These are phyloP conservation scores for Hanseniaspora singularis DNA, from an alignment of 805 yeast species.

Conservation along the genomic window DNA sequence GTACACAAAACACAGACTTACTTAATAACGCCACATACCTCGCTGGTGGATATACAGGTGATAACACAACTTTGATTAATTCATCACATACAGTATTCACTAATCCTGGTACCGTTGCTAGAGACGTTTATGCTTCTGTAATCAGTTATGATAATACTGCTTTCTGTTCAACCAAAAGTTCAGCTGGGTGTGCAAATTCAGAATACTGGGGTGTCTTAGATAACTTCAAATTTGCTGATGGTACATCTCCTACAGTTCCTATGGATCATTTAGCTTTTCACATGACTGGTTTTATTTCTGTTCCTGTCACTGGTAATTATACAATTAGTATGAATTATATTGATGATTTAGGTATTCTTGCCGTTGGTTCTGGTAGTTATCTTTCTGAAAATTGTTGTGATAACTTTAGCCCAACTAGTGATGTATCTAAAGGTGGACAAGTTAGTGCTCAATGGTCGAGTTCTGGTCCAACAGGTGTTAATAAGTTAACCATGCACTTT, in stretches of 20 bases:
- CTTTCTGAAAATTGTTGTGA: neutral
- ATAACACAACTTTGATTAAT: too few species aligned
- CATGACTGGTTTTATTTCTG: neutral
- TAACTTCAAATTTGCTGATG: neutral
- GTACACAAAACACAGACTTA: neutral
- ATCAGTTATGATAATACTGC: too few species aligned
- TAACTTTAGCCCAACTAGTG: neutral
- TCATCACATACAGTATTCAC: neutral
- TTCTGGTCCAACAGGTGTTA: neutral
- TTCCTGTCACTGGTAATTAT: neutral
- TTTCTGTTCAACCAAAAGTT: too few species aligned
- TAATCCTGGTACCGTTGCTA: neutral
- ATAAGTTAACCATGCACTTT: neutral
- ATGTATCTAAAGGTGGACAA: neutral
- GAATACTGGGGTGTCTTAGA: neutral
- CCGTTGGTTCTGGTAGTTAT: neutral
- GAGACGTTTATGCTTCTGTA: too few species aligned
- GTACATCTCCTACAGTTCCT: neutral
- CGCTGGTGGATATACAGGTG: constrained; percentile 2
- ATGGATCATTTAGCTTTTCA: neutral
- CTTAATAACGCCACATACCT: neutral
- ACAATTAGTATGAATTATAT: neutral
- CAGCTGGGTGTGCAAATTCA: neutral
- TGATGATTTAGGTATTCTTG: neutral
- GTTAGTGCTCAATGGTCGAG: neutral